Conservation (phyloP, 73 alveolate genomes). For the Stentor coeruleus region DNA sequence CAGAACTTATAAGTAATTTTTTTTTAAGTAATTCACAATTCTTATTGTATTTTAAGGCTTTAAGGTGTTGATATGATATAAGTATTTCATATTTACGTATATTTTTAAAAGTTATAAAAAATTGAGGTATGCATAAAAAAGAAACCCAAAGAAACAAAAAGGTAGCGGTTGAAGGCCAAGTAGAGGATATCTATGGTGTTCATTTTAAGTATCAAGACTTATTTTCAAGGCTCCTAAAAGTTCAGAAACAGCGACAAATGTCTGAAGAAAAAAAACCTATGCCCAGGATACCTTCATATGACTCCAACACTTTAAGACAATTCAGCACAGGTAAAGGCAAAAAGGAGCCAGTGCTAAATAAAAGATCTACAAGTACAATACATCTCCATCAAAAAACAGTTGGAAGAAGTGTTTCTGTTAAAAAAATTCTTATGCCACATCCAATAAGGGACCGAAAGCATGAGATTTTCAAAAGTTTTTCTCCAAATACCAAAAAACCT, state of each 20-base stretch:
- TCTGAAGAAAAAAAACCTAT: background rate
- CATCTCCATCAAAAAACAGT: too few relatives aligned
- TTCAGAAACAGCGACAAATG: conserved; percentile 17
- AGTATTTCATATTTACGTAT: too few relatives aligned
- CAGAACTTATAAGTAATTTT: too few relatives aligned
- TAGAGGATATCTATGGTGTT: conserved; percentile 13
- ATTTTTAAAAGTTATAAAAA: too few relatives aligned
- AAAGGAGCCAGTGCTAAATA: background rate
- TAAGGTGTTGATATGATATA: too few relatives aligned
- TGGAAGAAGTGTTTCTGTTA: background rate
- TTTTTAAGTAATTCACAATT: too few relatives aligned
- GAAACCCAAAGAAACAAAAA: background rate
- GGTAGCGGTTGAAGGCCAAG: background rate
- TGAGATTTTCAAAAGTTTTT: background rate
- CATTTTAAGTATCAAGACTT: conserved; percentile 19
- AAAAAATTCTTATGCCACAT: background rate
- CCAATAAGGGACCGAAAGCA: background rate
- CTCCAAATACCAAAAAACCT: background rate
- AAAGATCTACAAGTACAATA: background rate
- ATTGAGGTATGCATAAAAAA: background rate
- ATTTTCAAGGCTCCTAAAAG: background rate
- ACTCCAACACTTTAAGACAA: background rate
- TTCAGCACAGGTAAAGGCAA: background rate
- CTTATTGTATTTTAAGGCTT: too few relatives aligned
- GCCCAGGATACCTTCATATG: background rate